These are phyloP conservation scores for Turnera subulata DNA, from an alignment of 345 rosid species.

Conservation along the genomic window DNA sequence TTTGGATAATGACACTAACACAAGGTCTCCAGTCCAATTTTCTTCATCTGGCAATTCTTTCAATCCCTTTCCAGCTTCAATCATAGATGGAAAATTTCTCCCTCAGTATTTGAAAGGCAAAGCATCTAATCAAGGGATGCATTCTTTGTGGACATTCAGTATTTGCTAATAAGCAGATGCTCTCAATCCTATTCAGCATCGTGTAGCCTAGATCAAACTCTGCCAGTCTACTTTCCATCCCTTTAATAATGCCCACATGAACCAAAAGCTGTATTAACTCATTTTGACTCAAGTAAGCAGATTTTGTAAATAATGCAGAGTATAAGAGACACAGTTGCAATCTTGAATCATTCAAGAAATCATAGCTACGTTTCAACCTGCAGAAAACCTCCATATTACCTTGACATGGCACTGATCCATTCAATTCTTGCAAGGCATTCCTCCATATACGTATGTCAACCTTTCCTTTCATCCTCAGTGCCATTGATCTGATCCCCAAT, in stretches of 20 bases:
- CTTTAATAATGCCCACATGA: neutral
- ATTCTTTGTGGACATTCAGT: neutral
- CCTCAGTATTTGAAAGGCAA: neutral
- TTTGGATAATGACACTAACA: neutral
- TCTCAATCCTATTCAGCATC: neutral
- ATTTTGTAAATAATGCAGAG: neutral
- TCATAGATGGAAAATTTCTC: neutral
- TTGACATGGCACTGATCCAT: neutral
- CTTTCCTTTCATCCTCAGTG: neutral
- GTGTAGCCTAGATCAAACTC: neutral
- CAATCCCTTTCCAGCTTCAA: neutral
- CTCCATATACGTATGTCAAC: neutral
- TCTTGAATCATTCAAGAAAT: neutral
- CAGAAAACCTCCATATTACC: neutral
- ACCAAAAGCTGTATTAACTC: neutral
- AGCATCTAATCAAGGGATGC: neutral
- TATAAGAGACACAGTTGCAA: neutral
- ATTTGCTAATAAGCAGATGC: neutral
- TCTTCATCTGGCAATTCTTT: neutral
- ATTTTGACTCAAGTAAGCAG: no score
- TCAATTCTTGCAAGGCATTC: neutral
- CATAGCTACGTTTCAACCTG: neutral
- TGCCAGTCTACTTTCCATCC: neutral
- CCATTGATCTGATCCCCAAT: neutral
- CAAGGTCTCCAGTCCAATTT: neutral